A percentile compares a stretch with the other conserved stretches of the same genome.
phyloP scores from a whole-genome alignment of 2,329 filamentous ascomycete species.

The Diplodia scrobiculata region DNA sequence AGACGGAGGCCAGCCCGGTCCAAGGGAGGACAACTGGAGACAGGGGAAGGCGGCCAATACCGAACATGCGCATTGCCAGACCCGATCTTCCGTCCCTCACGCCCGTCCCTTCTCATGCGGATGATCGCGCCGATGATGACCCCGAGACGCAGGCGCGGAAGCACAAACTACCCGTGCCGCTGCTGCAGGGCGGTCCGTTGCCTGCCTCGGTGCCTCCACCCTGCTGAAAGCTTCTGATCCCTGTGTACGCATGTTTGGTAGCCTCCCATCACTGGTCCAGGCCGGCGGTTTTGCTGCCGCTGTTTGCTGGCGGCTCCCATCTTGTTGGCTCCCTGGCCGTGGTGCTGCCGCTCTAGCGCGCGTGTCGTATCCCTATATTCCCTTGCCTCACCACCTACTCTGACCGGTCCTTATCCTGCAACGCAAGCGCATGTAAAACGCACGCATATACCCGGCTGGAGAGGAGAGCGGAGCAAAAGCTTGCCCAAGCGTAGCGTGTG shows the following conservation, averaged over 20 bases:
- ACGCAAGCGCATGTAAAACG: background rate
- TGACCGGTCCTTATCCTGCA: conserved; percentile 1
- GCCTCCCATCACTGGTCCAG: background rate
- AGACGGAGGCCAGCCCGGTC: background rate
- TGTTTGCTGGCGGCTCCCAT: background rate
- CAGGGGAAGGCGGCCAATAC: conserved; percentile 13
- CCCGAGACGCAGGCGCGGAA: conserved; percentile 21
- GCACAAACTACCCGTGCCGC: conserved; percentile 24
- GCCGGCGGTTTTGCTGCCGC: background rate
- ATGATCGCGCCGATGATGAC: conserved; percentile 26
- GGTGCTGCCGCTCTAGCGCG: background rate
- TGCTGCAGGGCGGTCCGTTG: conserved; percentile 17
- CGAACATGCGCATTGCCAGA: background rate
- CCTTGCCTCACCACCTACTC: background rate
- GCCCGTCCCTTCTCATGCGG: conserved; percentile 3
- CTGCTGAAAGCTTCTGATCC: background rate
- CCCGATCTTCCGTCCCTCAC: conserved; percentile 10
- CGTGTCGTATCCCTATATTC: conserved; percentile 3
- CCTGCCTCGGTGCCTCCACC: background rate
- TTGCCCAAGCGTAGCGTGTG: too few relatives aligned
- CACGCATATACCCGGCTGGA: conserved; percentile 13
- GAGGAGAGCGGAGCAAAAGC: background rate
- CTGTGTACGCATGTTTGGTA: background rate
- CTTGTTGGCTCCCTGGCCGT: background rate
- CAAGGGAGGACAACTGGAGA: background rate